phyloP scores from a whole-genome alignment of 768 basidiomycete species.

The Polyporus arcularius region DNA sequence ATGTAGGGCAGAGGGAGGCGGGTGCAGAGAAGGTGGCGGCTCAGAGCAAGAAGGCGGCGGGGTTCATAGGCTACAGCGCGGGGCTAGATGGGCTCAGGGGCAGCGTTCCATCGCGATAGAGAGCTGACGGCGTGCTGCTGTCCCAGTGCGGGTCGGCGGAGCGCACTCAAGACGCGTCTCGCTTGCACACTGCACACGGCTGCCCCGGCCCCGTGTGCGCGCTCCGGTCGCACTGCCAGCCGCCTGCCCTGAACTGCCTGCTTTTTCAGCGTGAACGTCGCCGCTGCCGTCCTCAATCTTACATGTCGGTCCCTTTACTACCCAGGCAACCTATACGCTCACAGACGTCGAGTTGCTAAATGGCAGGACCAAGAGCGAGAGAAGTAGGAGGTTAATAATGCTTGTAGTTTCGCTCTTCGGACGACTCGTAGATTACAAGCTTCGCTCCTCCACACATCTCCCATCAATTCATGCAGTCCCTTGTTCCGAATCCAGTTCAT shows the following conservation, averaged over 20 bases:
- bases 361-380: constrained; percentile 74
- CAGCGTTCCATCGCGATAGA: background rate
- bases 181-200: background rate
- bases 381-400: constrained; percentile 71
- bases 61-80: background rate
- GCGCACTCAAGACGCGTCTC: background rate
- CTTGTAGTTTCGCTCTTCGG: constrained; percentile 35
- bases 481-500: background rate
- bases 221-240: background rate
- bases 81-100: background rate
- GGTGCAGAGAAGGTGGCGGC: background rate
- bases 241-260: constrained; percentile 30
- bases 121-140: background rate
- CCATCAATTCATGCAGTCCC: constrained; percentile 1
- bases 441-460: constrained; percentile 51
- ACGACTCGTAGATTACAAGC: constrained; percentile 34
- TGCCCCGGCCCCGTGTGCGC: background rate
- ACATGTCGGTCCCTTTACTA: constrained; percentile 61
- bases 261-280: constrained; percentile 13
- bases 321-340: constrained; percentile 60
- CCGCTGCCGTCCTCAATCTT: constrained; percentile 41
- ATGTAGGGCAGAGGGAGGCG: background rate
- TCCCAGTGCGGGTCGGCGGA: background rate
- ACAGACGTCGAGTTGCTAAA: constrained; percentile 59
- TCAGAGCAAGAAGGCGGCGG: background rate